Conservation (phyloP, 1,284 basidiomycete genomes). For the Leccinum fuscescens region DNA sequence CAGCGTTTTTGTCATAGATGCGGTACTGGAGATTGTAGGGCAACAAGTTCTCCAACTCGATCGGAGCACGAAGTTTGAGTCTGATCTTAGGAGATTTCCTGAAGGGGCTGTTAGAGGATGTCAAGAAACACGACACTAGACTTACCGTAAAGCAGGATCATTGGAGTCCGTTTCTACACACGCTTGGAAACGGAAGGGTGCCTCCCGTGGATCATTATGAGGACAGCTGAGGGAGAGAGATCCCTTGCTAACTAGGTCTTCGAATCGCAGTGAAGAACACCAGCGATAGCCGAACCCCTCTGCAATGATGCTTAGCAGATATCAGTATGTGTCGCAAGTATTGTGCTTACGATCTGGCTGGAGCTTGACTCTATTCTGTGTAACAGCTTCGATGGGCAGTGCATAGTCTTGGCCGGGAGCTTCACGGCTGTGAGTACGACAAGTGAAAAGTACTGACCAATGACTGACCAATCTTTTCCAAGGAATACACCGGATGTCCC, state of each 20-base stretch:
- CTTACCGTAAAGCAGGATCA: slow-evolving; percentile 61
- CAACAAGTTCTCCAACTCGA: slow-evolving; percentile 95
- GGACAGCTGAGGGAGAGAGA: slow-evolving; percentile 85
- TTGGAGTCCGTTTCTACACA: slow-evolving; percentile 81
- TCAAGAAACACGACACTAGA: background rate
- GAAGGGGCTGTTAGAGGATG: slow-evolving; percentile 7
- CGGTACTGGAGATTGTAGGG: slow-evolving; percentile 96
- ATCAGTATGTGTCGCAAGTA: slow-evolving; percentile 3
- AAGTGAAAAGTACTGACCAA: background rate
- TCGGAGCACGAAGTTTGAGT: slow-evolving; percentile 88
- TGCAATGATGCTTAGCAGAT: slow-evolving; percentile 32
- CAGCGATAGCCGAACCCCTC: slow-evolving; percentile 95
- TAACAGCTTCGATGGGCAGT: slow-evolving; percentile 90
- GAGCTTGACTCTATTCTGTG: slow-evolving; percentile 79
- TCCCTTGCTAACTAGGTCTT: slow-evolving; percentile 81
- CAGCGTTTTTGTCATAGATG: slow-evolving; percentile 94
- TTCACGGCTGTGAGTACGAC: slow-evolving; percentile 26
- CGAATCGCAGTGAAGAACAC: slow-evolving; percentile 89
- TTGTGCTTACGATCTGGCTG: slow-evolving; percentile 84
- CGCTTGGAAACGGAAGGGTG: slow-evolving; percentile 94
- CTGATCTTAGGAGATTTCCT: slow-evolving; percentile 86
- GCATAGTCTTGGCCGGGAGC: slow-evolving; percentile 88
- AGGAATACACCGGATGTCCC: slow-evolving; percentile 77
- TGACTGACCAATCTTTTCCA: slow-evolving; percentile 80
- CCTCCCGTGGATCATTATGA: slow-evolving; percentile 79